Evolutionary conservation across 768 basidiomycete species (phyloP), one percentile per base, ranked within the genome.

Genomic region (Kwoniella heveanensis): DNA sequence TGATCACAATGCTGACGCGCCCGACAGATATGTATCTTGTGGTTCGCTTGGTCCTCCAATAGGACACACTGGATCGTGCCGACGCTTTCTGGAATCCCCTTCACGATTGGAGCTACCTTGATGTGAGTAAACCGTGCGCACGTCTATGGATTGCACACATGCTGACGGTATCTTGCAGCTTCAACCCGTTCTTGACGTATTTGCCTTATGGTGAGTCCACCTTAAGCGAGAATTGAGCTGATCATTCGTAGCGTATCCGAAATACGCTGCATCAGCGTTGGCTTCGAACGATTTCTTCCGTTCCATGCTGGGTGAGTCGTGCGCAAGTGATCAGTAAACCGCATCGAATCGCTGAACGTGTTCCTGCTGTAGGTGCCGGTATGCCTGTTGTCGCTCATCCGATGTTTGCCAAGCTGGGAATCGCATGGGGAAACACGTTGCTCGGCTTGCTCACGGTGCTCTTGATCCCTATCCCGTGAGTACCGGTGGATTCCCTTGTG

Each of bases 251-350:
- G 39, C 39, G 10, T 67, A 66, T 36, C 64, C 66, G 25, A 56
- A 65, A 57, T 66, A 68, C 36, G 68, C 64, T 21, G 64, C 68
- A 10, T 65, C 68, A 5, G 68, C 60, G 15, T 56, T 67, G 8
- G 77, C 78, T 17, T 71, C 77, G 2, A 78, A 80, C 60, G 74
- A 76, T 36, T 79, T 79, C 64, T 50, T 76, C 55, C 59, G 79
- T 21, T 74, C 73, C 6, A 64, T 78, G 53, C 69, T 77, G 53
- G 39, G 39, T 44, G 10, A 44, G 39, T 44, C 13, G 32, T 5
- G 32, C 32, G n/a, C n/a, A n/a, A n/a, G n/a, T n/a, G n/a, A n/a
- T n/a, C n/a, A n/a, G n/a, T n/a, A n/a, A n/a, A n/a, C n/a, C n/a
- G n/a, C n/a, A n/a, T n/a, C n/a, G n/a, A n/a, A n/a, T n/a, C n/a